phyloP scores from a whole-genome alignment of 345 rosid genomes.

The Aquilaria yunnanensis region DNA sequence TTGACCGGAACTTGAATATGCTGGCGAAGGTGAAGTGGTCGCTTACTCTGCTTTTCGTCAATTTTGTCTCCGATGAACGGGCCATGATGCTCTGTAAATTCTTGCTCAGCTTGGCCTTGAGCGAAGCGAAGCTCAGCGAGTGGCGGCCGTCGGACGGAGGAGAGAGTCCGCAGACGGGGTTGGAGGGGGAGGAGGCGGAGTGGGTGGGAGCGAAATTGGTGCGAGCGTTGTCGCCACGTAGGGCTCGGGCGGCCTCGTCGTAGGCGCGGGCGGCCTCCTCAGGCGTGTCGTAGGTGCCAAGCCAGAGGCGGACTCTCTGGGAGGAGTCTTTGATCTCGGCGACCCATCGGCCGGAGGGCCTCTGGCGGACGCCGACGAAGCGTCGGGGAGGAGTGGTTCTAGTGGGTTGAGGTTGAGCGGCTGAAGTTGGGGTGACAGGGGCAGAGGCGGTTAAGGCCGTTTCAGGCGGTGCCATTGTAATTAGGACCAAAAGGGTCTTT shows the following conservation, averaged over 20 bases:
- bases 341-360: slow-evolving; percentile 76
- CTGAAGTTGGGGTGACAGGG: neutral
- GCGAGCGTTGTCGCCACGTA: slow-evolving; percentile 61
- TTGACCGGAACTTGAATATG: slow-evolving; percentile 38
- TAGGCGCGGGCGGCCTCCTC: slow-evolving; percentile 72
- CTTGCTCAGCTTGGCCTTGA: slow-evolving; percentile 61
- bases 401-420: slow-evolving; percentile 13
- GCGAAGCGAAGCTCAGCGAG: slow-evolving; percentile 47
- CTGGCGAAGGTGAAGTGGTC: slow-evolving; percentile 64
- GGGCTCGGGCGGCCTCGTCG: slow-evolving; percentile 69
- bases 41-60: slow-evolving; percentile 53
- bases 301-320: slow-evolving; percentile 59
- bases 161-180: neutral
- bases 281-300: slow-evolving; percentile 64
- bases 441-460: slow-evolving; percentile 12
- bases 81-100: slow-evolving; percentile 56
- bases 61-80: slow-evolving; percentile 34
- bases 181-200: slow-evolving; percentile 11
- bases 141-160: slow-evolving; percentile 21
- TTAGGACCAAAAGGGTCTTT: neutral
- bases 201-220: slow-evolving; percentile 43
- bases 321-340: slow-evolving; percentile 76
- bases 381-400: slow-evolving; percentile 27
- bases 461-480: slow-evolving; percentile 32
- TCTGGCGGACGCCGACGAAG: slow-evolving; percentile 59